These are phyloP conservation scores for Chytriomyces hyalinus DNA, from an alignment of 192 early-diverging fungal species.

Conservation along the genomic window DNA sequence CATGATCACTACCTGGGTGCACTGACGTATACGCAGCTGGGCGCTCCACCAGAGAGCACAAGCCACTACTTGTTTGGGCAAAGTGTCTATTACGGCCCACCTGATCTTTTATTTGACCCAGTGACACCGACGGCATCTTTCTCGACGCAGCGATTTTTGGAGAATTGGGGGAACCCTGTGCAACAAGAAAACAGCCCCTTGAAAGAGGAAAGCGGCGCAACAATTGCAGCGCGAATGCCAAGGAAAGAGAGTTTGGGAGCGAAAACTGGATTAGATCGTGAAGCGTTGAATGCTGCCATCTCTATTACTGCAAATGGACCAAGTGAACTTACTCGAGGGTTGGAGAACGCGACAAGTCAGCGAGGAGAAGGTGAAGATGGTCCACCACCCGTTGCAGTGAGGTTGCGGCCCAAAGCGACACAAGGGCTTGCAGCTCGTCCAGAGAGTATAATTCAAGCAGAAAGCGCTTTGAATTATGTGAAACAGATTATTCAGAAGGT, in stretches of 20 bases:
- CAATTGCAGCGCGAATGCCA: no score
- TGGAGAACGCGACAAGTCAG: background rate
- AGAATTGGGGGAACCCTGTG: background rate
- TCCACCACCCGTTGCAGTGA: background rate
- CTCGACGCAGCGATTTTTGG: background rate
- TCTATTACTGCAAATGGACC: background rate
- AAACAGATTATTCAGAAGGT: constrained; percentile 17
- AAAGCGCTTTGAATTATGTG: constrained; percentile 14
- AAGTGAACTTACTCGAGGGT: no score
- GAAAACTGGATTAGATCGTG: background rate
- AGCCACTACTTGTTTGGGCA: constrained; percentile 31
- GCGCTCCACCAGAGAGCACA: constrained; percentile 18
- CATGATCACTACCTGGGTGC: constrained; percentile 34
- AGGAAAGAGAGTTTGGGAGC: background rate
- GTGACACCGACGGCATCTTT: background rate
- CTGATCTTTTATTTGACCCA: background rate
- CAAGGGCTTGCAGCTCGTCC: background rate
- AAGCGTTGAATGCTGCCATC: background rate
- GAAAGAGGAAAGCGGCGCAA: no score
- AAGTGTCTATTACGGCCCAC: constrained; percentile 25
- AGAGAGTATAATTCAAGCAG: constrained; percentile 5
- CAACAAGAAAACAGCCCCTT: background rate
- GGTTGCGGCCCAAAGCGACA: constrained; percentile 12
- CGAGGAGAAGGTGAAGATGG: background rate
- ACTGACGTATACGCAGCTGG: constrained; percentile 34